Evolutionary conservation across 1,284 basidiomycete species (phyloP).

Genomic region (Puccinia coronata): DNA sequence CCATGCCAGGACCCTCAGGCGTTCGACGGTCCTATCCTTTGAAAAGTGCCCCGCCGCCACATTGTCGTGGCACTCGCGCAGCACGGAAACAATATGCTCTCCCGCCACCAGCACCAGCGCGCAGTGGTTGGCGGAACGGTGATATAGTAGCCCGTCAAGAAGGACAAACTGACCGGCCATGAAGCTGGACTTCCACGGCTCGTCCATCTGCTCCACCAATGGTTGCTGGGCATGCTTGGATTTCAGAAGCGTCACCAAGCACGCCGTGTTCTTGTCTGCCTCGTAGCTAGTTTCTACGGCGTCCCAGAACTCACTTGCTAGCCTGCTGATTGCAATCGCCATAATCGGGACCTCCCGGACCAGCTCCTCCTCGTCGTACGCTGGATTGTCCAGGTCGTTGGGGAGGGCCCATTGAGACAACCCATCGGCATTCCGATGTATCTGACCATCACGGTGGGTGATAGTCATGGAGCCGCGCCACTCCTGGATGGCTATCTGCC

Average conservation of each 20-base stretch:
- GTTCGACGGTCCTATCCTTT: no score
- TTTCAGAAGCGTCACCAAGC: not conserved
- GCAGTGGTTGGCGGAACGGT: no score
- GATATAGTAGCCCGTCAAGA: no score
- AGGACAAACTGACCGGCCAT: no score
- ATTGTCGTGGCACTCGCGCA: no score
- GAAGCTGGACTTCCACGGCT: no score
- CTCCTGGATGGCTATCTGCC: constrained; percentile 1
- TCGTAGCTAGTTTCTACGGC: not conserved
- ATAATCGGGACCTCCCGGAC: not conserved
- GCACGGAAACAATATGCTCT: no score
- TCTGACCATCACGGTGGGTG: not conserved
- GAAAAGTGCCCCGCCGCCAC: no score
- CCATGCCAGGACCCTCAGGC: no score
- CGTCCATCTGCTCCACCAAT: not conserved
- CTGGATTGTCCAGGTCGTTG: not conserved
- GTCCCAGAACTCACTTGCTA: not conserved
- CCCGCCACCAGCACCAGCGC: no score
- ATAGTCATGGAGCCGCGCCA: constrained; percentile 11
- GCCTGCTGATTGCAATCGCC: not conserved
- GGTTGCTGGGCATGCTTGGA: not conserved
- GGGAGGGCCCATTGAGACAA: not conserved
- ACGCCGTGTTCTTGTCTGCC: not conserved
- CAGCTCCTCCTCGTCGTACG: not conserved
- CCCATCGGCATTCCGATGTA: constrained; percentile 25